A percentile compares a stretch with the other conserved stretches of the same genome.
phyloP scores from a whole-genome alignment of 106 monocot species.

The Allium fistulosum region DNA sequence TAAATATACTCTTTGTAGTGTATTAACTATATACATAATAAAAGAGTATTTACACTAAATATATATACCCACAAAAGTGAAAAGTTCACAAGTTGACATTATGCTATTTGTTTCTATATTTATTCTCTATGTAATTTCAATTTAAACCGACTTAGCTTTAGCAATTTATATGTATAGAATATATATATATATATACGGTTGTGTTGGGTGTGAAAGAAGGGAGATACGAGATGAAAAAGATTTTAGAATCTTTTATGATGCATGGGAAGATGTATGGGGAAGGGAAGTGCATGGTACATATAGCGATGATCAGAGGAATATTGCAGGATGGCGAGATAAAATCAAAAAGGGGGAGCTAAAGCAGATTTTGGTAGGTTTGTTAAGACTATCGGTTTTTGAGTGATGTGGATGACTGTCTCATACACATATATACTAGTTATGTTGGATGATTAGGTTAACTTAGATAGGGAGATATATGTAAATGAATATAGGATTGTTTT shows the following conservation, averaged over 20 bases:
- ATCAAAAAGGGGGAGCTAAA: slow-evolving; percentile 12
- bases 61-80: no score
- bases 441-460: no score
- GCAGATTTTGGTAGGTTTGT: slow-evolving; percentile 29
- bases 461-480: no score
- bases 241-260: slow-evolving; percentile 20
- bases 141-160: no score
- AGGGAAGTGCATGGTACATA: slow-evolving; percentile 42
- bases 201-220: neutral
- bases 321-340: slow-evolving; percentile 18
- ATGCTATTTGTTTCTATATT: no score
- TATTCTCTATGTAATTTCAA: no score
- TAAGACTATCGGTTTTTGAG: neutral
- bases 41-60: no score
- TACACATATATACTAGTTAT: no score
- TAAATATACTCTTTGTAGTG: neutral
- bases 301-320: slow-evolving; percentile 12
- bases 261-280: slow-evolving; percentile 37
- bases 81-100: no score
- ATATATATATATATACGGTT: neutral
- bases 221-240: slow-evolving; percentile 7
- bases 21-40: neutral
- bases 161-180: no score
- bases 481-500: no score
- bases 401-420: no score